Evolutionary conservation across 495 filamentous ascomycete species (phyloP).

Genomic region (Neurospora pannonica): DNA sequence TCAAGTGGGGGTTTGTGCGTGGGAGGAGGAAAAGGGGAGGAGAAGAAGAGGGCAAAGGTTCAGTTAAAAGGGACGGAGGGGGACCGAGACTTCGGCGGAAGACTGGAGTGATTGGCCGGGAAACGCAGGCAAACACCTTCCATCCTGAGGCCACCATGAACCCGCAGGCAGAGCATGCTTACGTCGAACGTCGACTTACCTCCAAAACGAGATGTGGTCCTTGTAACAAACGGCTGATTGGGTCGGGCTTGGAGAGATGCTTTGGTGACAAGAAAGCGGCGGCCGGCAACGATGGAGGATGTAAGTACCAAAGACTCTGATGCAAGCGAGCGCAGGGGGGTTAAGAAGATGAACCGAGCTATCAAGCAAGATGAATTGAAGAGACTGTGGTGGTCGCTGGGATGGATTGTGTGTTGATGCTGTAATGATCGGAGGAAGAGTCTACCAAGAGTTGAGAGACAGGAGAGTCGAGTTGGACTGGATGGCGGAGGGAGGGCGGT

Average conservation of each 20-base stretch:
- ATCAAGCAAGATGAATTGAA: slow-evolving; percentile 45
- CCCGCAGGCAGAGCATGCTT: neutral
- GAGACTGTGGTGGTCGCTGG: slow-evolving; percentile 32
- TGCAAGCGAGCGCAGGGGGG: slow-evolving; percentile 37
- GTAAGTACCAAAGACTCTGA: slow-evolving; percentile 41
- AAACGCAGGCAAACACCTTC: neutral
- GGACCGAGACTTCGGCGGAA: neutral
- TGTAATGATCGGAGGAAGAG: slow-evolving; percentile 42
- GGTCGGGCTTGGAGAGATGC: slow-evolving; percentile 5
- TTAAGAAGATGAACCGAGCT: slow-evolving; percentile 47
- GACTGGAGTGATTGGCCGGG: neutral
- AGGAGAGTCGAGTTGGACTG: slow-evolving; percentile 18
- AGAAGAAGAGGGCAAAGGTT: neutral
- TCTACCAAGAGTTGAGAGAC: slow-evolving; percentile 31
- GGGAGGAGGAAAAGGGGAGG: neutral
- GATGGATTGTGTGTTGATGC: slow-evolving; percentile 35
- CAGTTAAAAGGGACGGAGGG: neutral
- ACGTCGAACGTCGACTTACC: slow-evolving; percentile 12
- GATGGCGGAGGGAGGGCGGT: neutral
- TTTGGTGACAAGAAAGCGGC: slow-evolving; percentile 16
- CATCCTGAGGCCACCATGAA: neutral
- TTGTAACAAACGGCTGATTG: neutral
- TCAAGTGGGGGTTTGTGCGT: neutral
- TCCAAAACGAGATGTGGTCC: slow-evolving; percentile 15
- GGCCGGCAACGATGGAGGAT: slow-evolving; percentile 18